Evolutionary conservation across 176 grass and related monocot species (phyloP), one percentile per base, ranked within the genome.

Genomic region (Juncus effusus): DNA sequence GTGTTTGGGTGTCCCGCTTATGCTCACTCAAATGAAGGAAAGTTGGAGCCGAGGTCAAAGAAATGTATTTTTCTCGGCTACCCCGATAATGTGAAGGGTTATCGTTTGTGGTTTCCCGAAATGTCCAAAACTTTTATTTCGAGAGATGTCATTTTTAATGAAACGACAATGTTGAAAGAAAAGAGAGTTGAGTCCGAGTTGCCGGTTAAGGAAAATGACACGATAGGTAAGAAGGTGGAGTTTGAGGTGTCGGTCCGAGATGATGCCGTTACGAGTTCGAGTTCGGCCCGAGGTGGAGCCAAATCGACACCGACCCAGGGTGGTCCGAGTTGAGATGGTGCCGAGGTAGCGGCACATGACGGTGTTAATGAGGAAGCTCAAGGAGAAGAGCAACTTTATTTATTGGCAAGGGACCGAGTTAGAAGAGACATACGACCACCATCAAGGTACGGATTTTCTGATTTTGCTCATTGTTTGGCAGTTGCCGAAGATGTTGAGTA

Each of bases 1-100:
- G 58, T 61, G 28, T 61, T 61, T 61, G 58, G 28, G 35, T 61
- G 3, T 38, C 58, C 28, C 9, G 28, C 58, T 38, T 61, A 61
- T 38, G 6, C 3, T 7, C 16, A 60, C 37, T 15, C 11, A 36
- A 60, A 37, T 36, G 57, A 60, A 60, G 16, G 14, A 36, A 61
- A 61, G 58, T 61, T 61, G 6, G 8, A 61, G 3, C 58, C 19
- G 10, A 61, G 1, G 13, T 4, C 58, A 12, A 61, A 38, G 8
- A 61, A 61, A 2, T 8, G 35, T 0, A 11, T 37, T 61, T n/a
- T 61, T 38, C 0, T 61, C 13, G 7, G 58, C 35, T 13, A 38
- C 13, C 7, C 58, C 19, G 1, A 28, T 28, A 28, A 28, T 28
- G 19, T 28, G 19, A 28, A 28, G 57, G 6, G 14, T 7, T 60